A percentile compares a stretch with the other conserved stretches of the same genome.
These are phyloP conservation scores for Tuber indicum DNA, from an alignment of 495 filamentous ascomycete species.

Conservation along the genomic window DNA sequence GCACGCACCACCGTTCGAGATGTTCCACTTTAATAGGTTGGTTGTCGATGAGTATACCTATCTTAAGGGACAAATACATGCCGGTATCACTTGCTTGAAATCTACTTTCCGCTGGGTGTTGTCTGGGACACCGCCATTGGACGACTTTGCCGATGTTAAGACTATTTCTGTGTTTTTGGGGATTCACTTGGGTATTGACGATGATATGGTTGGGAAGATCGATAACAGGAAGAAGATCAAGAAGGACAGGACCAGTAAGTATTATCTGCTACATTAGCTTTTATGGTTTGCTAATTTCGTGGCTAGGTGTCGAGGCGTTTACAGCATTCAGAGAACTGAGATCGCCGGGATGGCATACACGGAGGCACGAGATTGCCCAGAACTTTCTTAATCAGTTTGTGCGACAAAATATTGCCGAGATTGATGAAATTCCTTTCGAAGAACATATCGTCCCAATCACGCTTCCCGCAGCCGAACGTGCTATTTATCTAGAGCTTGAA, in stretches of 20 bases:
- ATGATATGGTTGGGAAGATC: conserved; percentile 44
- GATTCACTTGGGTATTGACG: conserved; percentile 51
- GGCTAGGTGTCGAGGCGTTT: conserved; percentile 48
- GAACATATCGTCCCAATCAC: conserved; percentile 45
- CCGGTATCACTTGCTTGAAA: conserved; percentile 43
- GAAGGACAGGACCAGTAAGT: conserved; percentile 44
- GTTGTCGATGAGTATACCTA: conserved; percentile 65
- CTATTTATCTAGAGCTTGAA: conserved; percentile 49
- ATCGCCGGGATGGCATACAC: conserved; percentile 51
- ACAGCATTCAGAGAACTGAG: conserved; percentile 45
- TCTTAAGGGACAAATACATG: conserved; percentile 42
- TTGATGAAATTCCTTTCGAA: conserved; percentile 45
- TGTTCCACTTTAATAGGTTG: conserved; percentile 57
- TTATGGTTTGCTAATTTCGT: conserved; percentile 20
- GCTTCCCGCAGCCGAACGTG: conserved; percentile 45
- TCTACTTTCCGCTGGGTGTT: conserved; percentile 57
- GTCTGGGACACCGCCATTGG: conserved; percentile 59
- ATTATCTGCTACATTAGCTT: not conserved
- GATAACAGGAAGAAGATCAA: conserved; percentile 43
- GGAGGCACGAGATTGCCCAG: conserved; percentile 50
- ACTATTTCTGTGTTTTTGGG: conserved; percentile 53
- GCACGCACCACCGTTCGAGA: conserved; percentile 49
- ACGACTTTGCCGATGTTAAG: conserved; percentile 58
- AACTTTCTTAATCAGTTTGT: conserved; percentile 52
- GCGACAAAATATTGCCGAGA: conserved; percentile 50